Conservation (phyloP, 495 filamentous ascomycete genomes). For the Aspergillus baeticus region DNA sequence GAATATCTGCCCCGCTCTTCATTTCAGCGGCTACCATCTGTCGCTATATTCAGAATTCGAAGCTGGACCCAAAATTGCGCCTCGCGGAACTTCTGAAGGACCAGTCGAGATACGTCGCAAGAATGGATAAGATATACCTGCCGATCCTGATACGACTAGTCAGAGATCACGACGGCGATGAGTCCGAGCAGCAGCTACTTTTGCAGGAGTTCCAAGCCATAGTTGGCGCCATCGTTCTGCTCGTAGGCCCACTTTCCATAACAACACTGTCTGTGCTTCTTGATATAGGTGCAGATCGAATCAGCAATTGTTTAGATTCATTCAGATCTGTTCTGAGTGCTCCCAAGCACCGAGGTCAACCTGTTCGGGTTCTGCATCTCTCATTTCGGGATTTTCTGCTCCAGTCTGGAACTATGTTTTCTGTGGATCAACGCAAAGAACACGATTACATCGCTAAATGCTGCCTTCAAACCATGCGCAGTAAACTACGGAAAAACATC, state of each 20-base stretch:
- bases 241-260: conserved; percentile 18
- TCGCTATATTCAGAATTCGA: no score
- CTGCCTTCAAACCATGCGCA: no score
- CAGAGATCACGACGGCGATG: neutral
- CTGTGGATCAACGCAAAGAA: no score
- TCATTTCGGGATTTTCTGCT: conserved; percentile 28
- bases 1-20: no score
- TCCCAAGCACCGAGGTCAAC: conserved; percentile 19
- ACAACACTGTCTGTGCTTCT: conserved; percentile 15
- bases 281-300: neutral
- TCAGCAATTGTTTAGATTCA: neutral
- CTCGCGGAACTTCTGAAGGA: no score
- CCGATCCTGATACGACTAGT: conserved; percentile 22
- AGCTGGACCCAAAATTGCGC: no score
- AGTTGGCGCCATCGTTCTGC: conserved; percentile 22
- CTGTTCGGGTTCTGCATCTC: conserved; percentile 14
- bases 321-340: conserved; percentile 22
- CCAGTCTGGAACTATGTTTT: no score
- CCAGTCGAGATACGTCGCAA: no score
- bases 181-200: neutral
- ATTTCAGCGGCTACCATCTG: no score
- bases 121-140: conserved; percentile 18
- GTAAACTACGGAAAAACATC: no score
- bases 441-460: no score
- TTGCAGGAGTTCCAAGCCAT: conserved; percentile 19